phyloP scores from a whole-genome alignment of 495 filamentous ascomycete genomes.

The Aspergillus sparsus region DNA sequence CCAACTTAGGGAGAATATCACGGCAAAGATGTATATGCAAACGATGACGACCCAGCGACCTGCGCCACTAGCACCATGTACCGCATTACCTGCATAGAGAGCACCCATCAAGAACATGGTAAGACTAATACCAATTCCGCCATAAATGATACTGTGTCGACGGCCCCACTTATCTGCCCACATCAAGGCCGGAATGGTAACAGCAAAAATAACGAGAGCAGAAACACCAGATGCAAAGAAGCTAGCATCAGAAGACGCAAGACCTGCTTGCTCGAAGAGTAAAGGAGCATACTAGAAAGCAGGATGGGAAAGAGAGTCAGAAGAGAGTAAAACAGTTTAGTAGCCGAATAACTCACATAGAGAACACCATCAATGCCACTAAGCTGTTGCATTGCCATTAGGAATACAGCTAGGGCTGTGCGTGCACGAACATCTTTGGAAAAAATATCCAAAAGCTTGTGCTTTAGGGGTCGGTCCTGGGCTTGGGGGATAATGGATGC shows the following conservation, averaged over 20 bases:
- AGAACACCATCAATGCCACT: slow-evolving; percentile 53
- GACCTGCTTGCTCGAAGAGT: slow-evolving; percentile 55
- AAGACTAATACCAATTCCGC: slow-evolving; percentile 51
- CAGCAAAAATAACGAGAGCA: slow-evolving; percentile 50
- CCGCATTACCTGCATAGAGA: slow-evolving; percentile 51
- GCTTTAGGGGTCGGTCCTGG: slow-evolving; percentile 11
- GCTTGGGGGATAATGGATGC: slow-evolving; percentile 3
- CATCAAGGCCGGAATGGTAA: slow-evolving; percentile 54
- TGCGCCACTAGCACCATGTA: slow-evolving; percentile 45
- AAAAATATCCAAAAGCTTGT: slow-evolving; percentile 41
- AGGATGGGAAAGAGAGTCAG: background rate
- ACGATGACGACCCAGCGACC: slow-evolving; percentile 55
- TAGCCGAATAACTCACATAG: slow-evolving; percentile 41
- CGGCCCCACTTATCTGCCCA: slow-evolving; percentile 63
- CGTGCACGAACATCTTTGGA: slow-evolving; percentile 40
- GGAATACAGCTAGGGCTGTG: slow-evolving; percentile 43
- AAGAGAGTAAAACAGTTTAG: background rate
- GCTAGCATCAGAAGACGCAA: slow-evolving; percentile 47
- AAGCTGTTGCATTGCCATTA: slow-evolving; percentile 51
- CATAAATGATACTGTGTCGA: slow-evolving; percentile 53
- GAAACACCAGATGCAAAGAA: slow-evolving; percentile 59
- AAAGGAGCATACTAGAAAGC: slow-evolving; percentile 48
- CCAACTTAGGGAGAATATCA: slow-evolving; percentile 52
- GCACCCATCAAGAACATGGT: slow-evolving; percentile 53
- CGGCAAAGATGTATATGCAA: slow-evolving; percentile 41